phyloP scores from a whole-genome alignment of 768 basidiomycete species.

The Lentinula lateritia region DNA sequence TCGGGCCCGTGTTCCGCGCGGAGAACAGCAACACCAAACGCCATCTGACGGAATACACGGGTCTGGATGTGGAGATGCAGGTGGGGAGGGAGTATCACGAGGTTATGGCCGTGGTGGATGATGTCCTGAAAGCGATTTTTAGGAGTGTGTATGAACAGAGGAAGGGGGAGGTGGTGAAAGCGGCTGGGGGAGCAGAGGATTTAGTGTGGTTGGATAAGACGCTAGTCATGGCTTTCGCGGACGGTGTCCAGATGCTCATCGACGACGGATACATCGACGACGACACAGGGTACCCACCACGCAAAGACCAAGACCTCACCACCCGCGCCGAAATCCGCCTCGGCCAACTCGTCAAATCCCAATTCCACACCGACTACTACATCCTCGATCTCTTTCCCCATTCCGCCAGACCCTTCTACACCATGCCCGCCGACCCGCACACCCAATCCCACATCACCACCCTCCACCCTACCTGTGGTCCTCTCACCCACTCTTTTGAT shows the following conservation, averaged over 20 bases:
- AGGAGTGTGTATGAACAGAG: neutral
- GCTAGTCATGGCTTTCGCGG: constrained; percentile 39
- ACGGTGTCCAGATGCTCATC: constrained; percentile 47
- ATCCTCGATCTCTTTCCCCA: constrained; percentile 53
- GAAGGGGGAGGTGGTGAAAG: neutral
- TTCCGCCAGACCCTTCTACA: constrained; percentile 55
- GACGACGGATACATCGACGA: constrained; percentile 30
- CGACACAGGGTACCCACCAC: constrained; percentile 24
- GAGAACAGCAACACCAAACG: constrained; percentile 45
- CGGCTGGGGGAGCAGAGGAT: constrained; percentile 24
- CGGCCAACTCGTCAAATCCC: constrained; percentile 39
- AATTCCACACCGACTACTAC: constrained; percentile 51
- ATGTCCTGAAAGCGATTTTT: neutral
- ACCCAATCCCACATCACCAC: constrained; percentile 7
- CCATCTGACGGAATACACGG: constrained; percentile 51
- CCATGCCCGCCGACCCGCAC: constrained; percentile 45
- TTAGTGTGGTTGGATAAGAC: constrained; percentile 54
- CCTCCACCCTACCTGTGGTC: constrained; percentile 1
- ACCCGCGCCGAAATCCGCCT: constrained; percentile 43
- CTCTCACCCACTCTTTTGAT: constrained; percentile 47
- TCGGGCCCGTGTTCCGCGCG: constrained; percentile 24
- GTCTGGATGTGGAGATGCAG: constrained; percentile 51
- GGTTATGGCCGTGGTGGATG: neutral
- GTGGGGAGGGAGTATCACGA: constrained; percentile 46
- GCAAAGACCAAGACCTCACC: constrained; percentile 46